phyloP scores from a whole-genome alignment of 495 filamentous ascomycete genomes.

The Aspergillus wentii region DNA sequence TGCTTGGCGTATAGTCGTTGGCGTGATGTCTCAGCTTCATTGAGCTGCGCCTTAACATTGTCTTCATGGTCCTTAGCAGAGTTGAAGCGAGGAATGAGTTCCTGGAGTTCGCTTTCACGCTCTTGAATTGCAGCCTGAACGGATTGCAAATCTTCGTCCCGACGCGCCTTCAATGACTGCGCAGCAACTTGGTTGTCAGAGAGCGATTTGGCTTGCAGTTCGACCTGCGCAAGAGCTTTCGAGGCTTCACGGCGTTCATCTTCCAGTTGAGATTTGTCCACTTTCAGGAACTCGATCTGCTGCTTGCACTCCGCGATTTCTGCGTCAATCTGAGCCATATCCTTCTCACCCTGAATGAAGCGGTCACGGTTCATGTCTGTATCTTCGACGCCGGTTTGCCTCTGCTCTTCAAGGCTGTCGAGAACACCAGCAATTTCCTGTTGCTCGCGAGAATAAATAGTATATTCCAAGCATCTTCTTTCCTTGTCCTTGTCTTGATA shows the following conservation, averaged over 20 bases:
- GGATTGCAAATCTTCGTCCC: constrained; percentile 68
- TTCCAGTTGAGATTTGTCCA: constrained; percentile 86
- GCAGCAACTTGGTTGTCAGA: constrained; percentile 76
- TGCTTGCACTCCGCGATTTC: constrained; percentile 75
- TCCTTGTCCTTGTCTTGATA: constrained; percentile 96
- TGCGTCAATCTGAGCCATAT: constrained; percentile 69
- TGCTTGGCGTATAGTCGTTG: constrained; percentile 91
- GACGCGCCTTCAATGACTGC: constrained; percentile 60
- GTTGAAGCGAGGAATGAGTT: constrained; percentile 70
- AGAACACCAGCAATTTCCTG: constrained; percentile 69
- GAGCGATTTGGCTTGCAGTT: constrained; percentile 77
- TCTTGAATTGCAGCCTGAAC: constrained; percentile 69
- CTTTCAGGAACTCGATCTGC: constrained; percentile 75
- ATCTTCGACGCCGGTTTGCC: constrained; percentile 74
- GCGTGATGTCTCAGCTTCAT: constrained; percentile 67
- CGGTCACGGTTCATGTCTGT: constrained; percentile 75
- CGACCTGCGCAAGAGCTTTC: constrained; percentile 71
- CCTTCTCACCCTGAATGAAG: constrained; percentile 75
- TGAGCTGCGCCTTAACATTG: constrained; percentile 61
- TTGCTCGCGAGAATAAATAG: constrained; percentile 87
- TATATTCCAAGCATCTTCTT: constrained; percentile 86
- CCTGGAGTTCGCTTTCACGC: constrained; percentile 69
- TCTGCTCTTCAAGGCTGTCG: constrained; percentile 75
- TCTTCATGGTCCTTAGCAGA: constrained; percentile 68
- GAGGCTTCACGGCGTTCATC: constrained; percentile 81